Evolutionary conservation across 2,329 filamentous ascomycete species (phyloP).

Genomic region (Cordyceps farinosa): DNA sequence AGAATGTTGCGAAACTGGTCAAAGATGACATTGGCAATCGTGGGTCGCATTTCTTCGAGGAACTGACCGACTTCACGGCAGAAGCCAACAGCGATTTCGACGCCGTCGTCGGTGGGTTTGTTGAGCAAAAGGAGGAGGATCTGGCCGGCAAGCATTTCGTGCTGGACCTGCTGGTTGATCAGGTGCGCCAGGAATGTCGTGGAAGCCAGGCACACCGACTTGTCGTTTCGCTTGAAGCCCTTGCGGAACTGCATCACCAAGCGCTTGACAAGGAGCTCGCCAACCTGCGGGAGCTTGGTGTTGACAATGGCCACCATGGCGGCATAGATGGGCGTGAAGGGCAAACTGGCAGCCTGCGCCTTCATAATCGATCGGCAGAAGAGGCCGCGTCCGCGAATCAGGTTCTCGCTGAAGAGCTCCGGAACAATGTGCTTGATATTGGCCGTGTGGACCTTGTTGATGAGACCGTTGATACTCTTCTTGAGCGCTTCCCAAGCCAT

Average conservation of each 20-base stretch:
- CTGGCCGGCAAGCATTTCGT: conserved; percentile 90
- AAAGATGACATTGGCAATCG: conserved; percentile 85
- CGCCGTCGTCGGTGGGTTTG: conserved; percentile 94
- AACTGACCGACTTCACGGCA: conserved; percentile 92
- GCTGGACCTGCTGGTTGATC: conserved; percentile 92
- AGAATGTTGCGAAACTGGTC: conserved; percentile 94
- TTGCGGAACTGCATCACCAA: conserved; percentile 92
- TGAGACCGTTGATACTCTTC: conserved; percentile 96
- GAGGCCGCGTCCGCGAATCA: conserved; percentile 83
- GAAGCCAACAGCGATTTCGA: conserved; percentile 93
- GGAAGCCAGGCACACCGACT: conserved; percentile 87
- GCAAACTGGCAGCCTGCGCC: conserved; percentile 90
- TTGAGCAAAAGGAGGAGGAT: conserved; percentile 88
- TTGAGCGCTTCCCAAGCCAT: conserved; percentile 99
- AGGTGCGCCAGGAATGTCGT: conserved; percentile 94
- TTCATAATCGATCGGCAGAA: conserved; percentile 99
- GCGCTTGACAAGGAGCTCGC: conserved; percentile 81
- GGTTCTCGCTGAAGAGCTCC: conserved; percentile 91
- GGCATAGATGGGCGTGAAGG: conserved; percentile 94
- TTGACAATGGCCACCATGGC: conserved; percentile 96
- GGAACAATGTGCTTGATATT: conserved; percentile 98
- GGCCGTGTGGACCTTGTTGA: conserved; percentile 98
- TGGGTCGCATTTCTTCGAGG: conserved; percentile 88
- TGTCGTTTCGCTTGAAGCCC: conserved; percentile 93
- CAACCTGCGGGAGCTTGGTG: conserved; percentile 92